Evolutionary conservation across 306 rosid genomes (phyloP), one percentile per base, ranked within the genome.

Genomic region (Acacia acuminata): DNA sequence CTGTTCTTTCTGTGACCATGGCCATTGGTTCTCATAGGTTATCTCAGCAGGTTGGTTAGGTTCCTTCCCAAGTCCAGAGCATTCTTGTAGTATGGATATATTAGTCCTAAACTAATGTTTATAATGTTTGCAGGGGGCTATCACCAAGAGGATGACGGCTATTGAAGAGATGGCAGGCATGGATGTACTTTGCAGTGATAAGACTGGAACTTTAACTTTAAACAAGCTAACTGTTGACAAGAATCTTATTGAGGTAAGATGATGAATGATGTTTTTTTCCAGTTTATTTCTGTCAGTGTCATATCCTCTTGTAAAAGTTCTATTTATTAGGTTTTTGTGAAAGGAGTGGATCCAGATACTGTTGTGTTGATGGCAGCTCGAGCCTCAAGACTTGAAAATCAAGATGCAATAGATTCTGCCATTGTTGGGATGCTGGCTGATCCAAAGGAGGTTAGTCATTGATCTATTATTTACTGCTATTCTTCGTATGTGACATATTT

Each of bases 121-220:
- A 77, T 73, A 36, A 82, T 89, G 58, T 73, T 42, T 88, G 80
- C 85, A 95, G 99, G 99, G 99, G 30, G 99, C 99, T 71, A 95
- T 95, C 87, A 95, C 99, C 51, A 95, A 95, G 90, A 92, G 99
- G 88, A 95, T 95, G 99, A 95, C 99, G 34, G 98, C 99, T 75
- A 95, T 95, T 76, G 99, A 96, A 89, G 99, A 96, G 82, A 96
- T 96, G 99, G 99, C 99, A 2, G 99, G 99, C 85, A 96, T 95
- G 99, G 99, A 95, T 65, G 99, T 95, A 80, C 99, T 95, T 85
- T 95, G 99, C 91, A 95, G 99, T 81, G 99, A 95, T 75, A 95
- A 95, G 87, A 95, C 99, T 8, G 99, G 99, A 83, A 95, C 99
- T 76, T 85, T 95, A 72, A 95, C 99, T 20, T 77, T 95, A 47